Conservation (phyloP, 2,329 filamentous ascomycete genomes). For the Akanthomyces muscarius region DNA sequence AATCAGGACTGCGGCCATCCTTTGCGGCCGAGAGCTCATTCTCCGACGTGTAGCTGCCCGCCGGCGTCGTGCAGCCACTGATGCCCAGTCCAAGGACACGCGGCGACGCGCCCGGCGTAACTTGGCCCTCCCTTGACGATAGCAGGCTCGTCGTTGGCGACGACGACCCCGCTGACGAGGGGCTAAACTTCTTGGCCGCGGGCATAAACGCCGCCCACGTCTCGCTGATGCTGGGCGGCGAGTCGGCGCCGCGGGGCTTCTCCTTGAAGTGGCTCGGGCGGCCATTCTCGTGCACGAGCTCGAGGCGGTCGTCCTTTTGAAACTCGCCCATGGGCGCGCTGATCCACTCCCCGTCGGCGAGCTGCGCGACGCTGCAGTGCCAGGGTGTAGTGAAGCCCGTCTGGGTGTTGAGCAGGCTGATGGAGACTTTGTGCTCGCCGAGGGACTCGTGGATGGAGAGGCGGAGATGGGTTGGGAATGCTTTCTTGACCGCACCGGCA, state of each 20-base stretch:
- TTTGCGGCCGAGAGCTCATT: neutral
- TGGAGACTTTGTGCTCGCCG: conserved; percentile 26
- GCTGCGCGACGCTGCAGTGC: conserved; percentile 27
- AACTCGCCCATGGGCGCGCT: conserved; percentile 27
- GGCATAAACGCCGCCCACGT: conserved; percentile 12
- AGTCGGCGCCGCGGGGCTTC: neutral
- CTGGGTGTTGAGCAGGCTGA: conserved; percentile 28
- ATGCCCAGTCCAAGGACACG: neutral
- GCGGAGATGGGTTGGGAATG: conserved; percentile 26
- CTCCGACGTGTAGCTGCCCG: neutral
- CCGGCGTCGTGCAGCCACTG: conserved; percentile 5
- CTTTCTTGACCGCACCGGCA: conserved; percentile 25
- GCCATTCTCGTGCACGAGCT: conserved; percentile 24
- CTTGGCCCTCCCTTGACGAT: neutral
- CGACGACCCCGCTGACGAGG: neutral
- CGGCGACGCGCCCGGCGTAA: neutral
- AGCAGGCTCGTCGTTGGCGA: neutral
- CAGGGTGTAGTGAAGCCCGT: conserved; percentile 31
- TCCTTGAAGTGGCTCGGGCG: conserved; percentile 24
- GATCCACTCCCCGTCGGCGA: conserved; percentile 25
- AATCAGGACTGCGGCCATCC: conserved; percentile 9
- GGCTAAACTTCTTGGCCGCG: neutral
- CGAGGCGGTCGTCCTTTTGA: conserved; percentile 21
- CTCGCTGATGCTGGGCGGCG: neutral
- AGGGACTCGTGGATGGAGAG: conserved; percentile 30